Evolutionary conservation across 2,329 filamentous ascomycete species (phyloP), one percentile per base, ranked within the genome.

Genomic region (Domatiomyces catenatus): DNA sequence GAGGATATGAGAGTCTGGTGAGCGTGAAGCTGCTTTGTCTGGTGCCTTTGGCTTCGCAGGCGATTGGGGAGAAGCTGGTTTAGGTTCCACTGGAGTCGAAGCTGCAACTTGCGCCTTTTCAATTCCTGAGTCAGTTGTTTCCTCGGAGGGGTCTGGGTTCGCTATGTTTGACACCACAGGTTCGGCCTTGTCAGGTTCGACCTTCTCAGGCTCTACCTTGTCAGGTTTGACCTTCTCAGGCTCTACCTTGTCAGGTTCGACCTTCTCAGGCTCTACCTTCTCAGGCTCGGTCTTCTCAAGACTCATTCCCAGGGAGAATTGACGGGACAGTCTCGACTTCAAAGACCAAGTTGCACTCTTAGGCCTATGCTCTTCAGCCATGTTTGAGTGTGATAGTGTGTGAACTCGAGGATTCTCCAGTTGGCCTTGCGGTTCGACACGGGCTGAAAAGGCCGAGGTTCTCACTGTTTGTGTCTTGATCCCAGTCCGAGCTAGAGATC

Each of bases 301-400:
- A 15, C 7, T 39, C 8, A 15, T 39, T 39, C 32, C 32, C 5
- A 12, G 32, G 10, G 32, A 39, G 10, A 15, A 15, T 15, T 39
- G 32, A 39, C 12, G 10, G 15, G 32, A 15, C 12, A 39, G 32
- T 15, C 32, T 39, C 15, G 12, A 39, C 32, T 39, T 39, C 32
- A 39, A 39, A 2, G 32, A 15, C 32, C 8, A 15, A 45, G 43
- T n/a, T 2, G 18, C n/a, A 20, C 10, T 20, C n/a, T n/a, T 20
- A 10, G 43, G 10, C 15, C 20, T 10, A 32, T 47, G 17, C 7
- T 47, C 26, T 47, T 24, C 45, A 24, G 22, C 45, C 10, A 19
- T 45, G 19, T 54, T 50, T 0, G 88, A 87, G 53, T 88, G 84
- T 50, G 84, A 86, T 5, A 93, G 71, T 1, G 87, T 87, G 12